phyloP scores from a whole-genome alignment of 805 yeast species.

The Metschnikowia drakensbergensis region DNA sequence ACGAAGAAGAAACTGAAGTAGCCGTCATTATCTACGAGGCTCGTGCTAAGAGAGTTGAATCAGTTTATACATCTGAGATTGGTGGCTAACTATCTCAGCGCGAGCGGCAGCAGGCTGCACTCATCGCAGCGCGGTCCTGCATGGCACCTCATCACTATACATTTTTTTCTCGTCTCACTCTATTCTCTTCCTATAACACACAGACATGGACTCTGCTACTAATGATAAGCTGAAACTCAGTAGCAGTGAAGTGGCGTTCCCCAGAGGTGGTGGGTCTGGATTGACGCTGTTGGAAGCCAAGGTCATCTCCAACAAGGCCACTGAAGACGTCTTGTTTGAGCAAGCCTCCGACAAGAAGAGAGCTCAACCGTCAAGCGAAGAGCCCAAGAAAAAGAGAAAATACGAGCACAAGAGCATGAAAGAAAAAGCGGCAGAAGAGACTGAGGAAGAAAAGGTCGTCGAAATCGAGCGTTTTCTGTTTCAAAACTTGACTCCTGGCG shows the following conservation, averaged over 20 bases:
- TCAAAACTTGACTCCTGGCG: slow-evolving; percentile 65
- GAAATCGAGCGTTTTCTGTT: slow-evolving; percentile 60
- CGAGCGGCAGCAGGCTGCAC: not conserved
- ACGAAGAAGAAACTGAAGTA: slow-evolving; percentile 10
- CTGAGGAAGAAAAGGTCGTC: slow-evolving; percentile 32
- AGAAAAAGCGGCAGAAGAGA: slow-evolving; percentile 14
- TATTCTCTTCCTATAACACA: slow-evolving; percentile 1
- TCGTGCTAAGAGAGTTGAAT: too few relatives aligned
- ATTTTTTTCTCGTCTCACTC: slow-evolving; percentile 3
- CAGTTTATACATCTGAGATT: too few relatives aligned
- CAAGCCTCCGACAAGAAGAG: slow-evolving; percentile 35
- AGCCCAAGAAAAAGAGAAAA: slow-evolving; percentile 24
- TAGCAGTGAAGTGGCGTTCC: slow-evolving; percentile 63
- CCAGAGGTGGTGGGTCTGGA: slow-evolving; percentile 92
- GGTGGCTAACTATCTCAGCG: not conserved
- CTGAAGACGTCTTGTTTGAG: slow-evolving; percentile 80
- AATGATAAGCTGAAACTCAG: slow-evolving; percentile 29
- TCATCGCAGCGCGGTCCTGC: slow-evolving; percentile 5
- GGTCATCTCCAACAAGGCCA: slow-evolving; percentile 89
- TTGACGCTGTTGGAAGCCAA: slow-evolving; percentile 87
- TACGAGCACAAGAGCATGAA: slow-evolving; percentile 22
- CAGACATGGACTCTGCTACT: slow-evolving; percentile 16
- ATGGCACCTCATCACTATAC: slow-evolving; percentile 3
- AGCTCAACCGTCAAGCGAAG: slow-evolving; percentile 22
- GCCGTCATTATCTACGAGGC: not conserved